Percentiles rank a stretch among this genome's conserved stretches.
These are phyloP conservation scores for Calonectria pseudoreteaudii DNA, from an alignment of 2,329 filamentous ascomycete species.

Conservation along the genomic window DNA sequence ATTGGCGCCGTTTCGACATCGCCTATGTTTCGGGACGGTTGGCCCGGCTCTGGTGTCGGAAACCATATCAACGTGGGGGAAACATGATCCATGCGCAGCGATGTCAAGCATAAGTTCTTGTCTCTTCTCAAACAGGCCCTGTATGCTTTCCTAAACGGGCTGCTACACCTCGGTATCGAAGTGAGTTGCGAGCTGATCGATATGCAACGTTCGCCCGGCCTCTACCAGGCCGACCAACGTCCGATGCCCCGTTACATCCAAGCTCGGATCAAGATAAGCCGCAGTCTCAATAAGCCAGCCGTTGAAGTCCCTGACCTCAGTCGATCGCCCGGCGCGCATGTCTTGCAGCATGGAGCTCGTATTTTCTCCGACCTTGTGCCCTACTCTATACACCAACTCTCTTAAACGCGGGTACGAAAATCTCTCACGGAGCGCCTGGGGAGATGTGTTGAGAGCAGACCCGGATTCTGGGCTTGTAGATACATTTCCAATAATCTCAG, in stretches of 20 bases:
- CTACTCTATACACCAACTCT: conserved; percentile 60
- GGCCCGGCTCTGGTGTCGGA: background rate
- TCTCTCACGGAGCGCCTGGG: conserved; percentile 47
- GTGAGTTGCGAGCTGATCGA: conserved; percentile 47
- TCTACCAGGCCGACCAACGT: conserved; percentile 59
- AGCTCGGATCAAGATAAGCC: conserved; percentile 48
- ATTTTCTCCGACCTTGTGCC: conserved; percentile 63
- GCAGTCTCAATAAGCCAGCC: conserved; percentile 67
- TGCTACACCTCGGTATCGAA: conserved; percentile 37
- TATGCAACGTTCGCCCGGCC: conserved; percentile 45
- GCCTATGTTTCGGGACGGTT: conserved; percentile 12
- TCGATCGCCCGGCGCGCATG: conserved; percentile 60
- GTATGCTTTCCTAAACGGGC: conserved; percentile 29
- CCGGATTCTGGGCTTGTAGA: conserved; percentile 7
- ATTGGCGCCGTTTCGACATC: background rate
- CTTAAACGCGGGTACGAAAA: conserved; percentile 58
- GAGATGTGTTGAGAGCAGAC: conserved; percentile 28
- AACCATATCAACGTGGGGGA: conserved; percentile 8
- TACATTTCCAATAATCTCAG: conserved; percentile 49
- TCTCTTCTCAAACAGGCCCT: conserved; percentile 27
- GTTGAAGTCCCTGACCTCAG: conserved; percentile 70
- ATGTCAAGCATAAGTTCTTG: conserved; percentile 31
- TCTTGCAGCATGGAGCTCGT: conserved; percentile 74
- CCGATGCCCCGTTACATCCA: conserved; percentile 54
- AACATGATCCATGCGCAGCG: conserved; percentile 18